Base-by-base conservation (phyloP, 805 yeast genomes). In the Candida maltosa region DNA sequence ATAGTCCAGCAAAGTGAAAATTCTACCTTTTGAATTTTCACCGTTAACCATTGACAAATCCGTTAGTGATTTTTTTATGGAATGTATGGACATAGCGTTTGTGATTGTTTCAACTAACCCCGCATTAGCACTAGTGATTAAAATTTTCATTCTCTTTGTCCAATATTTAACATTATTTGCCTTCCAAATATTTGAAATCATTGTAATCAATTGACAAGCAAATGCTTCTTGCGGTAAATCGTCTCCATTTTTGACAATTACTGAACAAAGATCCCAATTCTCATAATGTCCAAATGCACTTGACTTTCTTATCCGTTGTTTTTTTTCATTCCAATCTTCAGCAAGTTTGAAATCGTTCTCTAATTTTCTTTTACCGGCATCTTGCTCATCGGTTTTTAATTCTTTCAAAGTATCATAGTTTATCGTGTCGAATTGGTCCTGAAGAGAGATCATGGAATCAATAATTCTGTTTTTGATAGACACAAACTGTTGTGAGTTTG, bases 161-260 rank as follows among this genome's bases (percentile, higher is more conserved):
- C 98, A 93, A 4, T 81, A 86, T 18, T 74, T 80, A 6, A 85
- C 78, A 2, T 70, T 69, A 16, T 76, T 75, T 20, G 68, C 73
- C 31, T 76, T 75, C 97, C 97, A 93, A 29, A 87, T 78, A 33
- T 78, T 78, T 1, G 95, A 80, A 62, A 91, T 86, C 16, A 95
- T 83, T 41, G 84, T 83, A 34, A 93, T 91, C 29, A 93, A 58
- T 56, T 93, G 98, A 44, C 96, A 88, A 0, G 98, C 98, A 69
- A 93, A 88, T 0, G 98, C 96, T 58, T 93, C 98, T 55, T 93
- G 98, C 16, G 96, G 84, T 34, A 93, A 59, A 61, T 93, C 98
- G 51, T 85, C 91, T 23, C 98, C 98, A 21, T 95, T 91, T 54
- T 93, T 93, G 9, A 94, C 96, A 54, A 93, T 93, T 2, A 91